Conservation (phyloP, 106 monocot genomes). For the Cymbidium sinense region DNA sequence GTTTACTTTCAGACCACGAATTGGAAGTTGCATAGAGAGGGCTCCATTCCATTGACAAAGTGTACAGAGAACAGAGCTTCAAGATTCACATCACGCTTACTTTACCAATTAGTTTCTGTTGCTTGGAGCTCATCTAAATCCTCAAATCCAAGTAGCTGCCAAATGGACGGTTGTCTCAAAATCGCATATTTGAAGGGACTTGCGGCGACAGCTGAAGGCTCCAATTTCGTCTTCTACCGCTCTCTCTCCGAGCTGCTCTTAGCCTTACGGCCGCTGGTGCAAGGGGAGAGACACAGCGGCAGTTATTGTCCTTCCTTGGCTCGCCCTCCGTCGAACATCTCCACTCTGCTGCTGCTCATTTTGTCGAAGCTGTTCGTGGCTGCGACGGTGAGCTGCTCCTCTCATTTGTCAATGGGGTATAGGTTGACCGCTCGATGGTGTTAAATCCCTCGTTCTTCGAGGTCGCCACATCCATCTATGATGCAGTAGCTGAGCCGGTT, state of each 20-base stretch:
- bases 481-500: slow-evolving; percentile 9
- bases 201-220: not conserved
- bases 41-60: too few relatives aligned
- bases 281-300: slow-evolving; percentile 16
- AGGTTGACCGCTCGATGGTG: not conserved
- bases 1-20: too few relatives aligned
- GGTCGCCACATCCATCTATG: slow-evolving; percentile 7
- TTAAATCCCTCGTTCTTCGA: not conserved
- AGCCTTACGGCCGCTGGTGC: slow-evolving; percentile 17
- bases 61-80: too few relatives aligned
- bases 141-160: too few relatives aligned
- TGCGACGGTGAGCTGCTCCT: not conserved
- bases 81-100: too few relatives aligned
- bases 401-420: not conserved
- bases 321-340: not conserved
- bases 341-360: not conserved
- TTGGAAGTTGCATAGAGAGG: too few relatives aligned
- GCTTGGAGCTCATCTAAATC: too few relatives aligned
- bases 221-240: slow-evolving; percentile 37
- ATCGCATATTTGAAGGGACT: not conserved
- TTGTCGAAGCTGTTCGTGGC: not conserved
- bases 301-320: slow-evolving; percentile 25
- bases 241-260: slow-evolving; percentile 26
- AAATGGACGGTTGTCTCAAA: not conserved
- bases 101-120: too few relatives aligned